Conservation (phyloP, 768 basidiomycete species). For the Suillus fuscotomentosus region DNA sequence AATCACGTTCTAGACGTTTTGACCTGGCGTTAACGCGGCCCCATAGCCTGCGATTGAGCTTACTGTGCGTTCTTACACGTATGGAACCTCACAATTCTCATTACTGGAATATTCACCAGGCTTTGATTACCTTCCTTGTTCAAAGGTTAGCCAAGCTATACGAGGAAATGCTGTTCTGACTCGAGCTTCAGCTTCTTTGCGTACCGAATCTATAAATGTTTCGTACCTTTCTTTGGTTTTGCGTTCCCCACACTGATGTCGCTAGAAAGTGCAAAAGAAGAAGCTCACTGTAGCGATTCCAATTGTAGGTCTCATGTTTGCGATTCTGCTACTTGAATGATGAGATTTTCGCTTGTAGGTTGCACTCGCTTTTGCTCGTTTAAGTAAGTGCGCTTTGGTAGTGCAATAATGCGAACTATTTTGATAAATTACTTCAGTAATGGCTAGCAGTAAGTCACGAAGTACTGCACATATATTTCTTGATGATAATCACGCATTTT, state of each 20-base stretch:
- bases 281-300: constrained; percentile 13
- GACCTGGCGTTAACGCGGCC: background rate
- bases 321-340: background rate
- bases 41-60: constrained; percentile 18
- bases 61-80: constrained; percentile 14
- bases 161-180: background rate
- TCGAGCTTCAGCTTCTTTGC: constrained; percentile 20
- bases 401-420: background rate
- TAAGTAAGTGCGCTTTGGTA: constrained; percentile 11
- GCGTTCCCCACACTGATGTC: background rate
- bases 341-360: constrained; percentile 7
- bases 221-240: background rate
- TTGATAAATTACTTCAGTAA: constrained; percentile 5
- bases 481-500: background rate
- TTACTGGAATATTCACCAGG: constrained; percentile 11
- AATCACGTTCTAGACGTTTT: background rate
- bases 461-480: background rate
- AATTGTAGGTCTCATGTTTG: constrained; percentile 13
- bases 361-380: constrained; percentile 15
- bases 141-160: constrained; percentile 14
- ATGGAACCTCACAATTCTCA: background rate
- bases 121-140: constrained; percentile 23
- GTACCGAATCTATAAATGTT: constrained; percentile 24
- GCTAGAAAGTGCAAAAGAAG: constrained; percentile 14
- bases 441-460: constrained; percentile 18